phyloP scores from a whole-genome alignment of 2,329 filamentous ascomycete species.

The Lecanosticta acicola region DNA sequence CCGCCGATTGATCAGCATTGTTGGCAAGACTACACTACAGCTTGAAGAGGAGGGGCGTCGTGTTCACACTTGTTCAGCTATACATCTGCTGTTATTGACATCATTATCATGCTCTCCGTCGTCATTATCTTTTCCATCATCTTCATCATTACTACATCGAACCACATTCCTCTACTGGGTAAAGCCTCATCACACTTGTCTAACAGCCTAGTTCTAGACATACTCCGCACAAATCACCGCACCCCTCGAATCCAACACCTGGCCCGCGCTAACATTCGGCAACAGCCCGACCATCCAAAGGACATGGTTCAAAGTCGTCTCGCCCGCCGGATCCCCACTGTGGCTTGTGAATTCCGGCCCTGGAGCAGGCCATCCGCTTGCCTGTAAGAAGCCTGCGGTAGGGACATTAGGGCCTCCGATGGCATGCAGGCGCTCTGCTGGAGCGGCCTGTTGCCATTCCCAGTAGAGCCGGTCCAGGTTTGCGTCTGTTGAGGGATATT shows the following conservation, averaged over 20 bases:
- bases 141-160: neutral
- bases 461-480: slow-evolving; percentile 21
- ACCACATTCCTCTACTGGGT: too few species aligned
- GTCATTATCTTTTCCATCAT: too few species aligned
- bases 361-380: slow-evolving; percentile 14
- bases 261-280: slow-evolving; percentile 18
- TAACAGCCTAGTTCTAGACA: too few species aligned
- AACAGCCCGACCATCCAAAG: slow-evolving; percentile 19
- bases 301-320: slow-evolving; percentile 18
- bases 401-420: slow-evolving; percentile 19
- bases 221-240: slow-evolving; percentile 16
- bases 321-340: slow-evolving; percentile 15
- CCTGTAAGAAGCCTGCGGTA: slow-evolving; percentile 12
- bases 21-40: too few species aligned
- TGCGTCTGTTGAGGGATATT: slow-evolving; percentile 6
- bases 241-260: slow-evolving; percentile 16
- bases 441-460: slow-evolving; percentile 15
- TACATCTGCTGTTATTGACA: too few species aligned
- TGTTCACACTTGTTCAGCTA: too few species aligned
- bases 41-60: too few species aligned
- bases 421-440: slow-evolving; percentile 9
- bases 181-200: too few species aligned
- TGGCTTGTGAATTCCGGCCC: slow-evolving; percentile 19
- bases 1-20: too few species aligned
- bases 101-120: too few species aligned